phyloP scores from a whole-genome alignment of 495 filamentous ascomycete genomes.

The Platismatia glauca region DNA sequence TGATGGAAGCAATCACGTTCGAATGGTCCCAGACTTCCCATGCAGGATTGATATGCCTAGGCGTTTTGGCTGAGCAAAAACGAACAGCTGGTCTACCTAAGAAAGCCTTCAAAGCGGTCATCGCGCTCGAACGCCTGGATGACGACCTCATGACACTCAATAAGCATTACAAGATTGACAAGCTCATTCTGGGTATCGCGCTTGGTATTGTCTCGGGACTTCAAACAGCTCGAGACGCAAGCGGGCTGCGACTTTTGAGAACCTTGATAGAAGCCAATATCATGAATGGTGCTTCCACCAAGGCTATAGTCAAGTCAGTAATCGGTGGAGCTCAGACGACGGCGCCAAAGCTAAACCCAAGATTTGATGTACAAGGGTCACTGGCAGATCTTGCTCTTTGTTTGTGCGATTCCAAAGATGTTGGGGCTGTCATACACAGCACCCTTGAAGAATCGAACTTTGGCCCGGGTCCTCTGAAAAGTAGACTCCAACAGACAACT shows the following conservation, averaged over 20 bases:
- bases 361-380: constrained; percentile 44
- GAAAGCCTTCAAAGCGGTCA: constrained; percentile 57
- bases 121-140: constrained; percentile 52
- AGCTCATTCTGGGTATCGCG: constrained; percentile 62
- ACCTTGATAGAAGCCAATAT: constrained; percentile 51
- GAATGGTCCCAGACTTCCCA: constrained; percentile 62
- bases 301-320: constrained; percentile 53
- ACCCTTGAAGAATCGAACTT: constrained; percentile 48
- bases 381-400: constrained; percentile 54
- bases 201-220: constrained; percentile 57
- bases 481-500: constrained; percentile 59
- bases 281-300: constrained; percentile 52
- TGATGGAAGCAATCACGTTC: constrained; percentile 77
- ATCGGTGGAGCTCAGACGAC: constrained; percentile 33
- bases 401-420: constrained; percentile 43
- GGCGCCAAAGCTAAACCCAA: constrained; percentile 37
- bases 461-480: constrained; percentile 59
- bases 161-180: constrained; percentile 57
- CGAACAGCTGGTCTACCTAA: constrained; percentile 48
- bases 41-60: constrained; percentile 70
- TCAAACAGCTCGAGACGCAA: constrained; percentile 49
- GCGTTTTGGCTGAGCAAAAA: constrained; percentile 70
- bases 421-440: constrained; percentile 37
- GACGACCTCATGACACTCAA: constrained; percentile 52
- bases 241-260: constrained; percentile 48